These are phyloP conservation scores for Cutaneotrichosporon spelunceum DNA, from an alignment of 1,284 basidiomycete genomes.

Conservation along the genomic window DNA sequence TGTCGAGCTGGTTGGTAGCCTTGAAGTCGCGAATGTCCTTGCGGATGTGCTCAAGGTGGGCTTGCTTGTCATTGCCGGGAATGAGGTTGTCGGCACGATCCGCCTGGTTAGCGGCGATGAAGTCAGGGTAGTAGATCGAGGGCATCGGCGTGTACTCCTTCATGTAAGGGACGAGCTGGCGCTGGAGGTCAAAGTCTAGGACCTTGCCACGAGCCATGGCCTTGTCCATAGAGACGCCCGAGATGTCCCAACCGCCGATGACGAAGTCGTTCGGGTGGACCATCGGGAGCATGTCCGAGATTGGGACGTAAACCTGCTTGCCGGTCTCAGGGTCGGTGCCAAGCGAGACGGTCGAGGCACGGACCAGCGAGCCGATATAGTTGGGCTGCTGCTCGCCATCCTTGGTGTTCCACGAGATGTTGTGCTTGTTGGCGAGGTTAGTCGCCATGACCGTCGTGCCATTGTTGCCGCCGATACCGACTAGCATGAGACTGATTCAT, in stretches of 20 bases:
- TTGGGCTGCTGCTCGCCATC: conserved; percentile 88
- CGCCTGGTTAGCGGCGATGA: conserved; percentile 97
- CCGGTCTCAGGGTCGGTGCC: conserved; percentile 77
- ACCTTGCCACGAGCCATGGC: conserved; percentile 94
- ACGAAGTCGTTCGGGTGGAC: conserved; percentile 98
- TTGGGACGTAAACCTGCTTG: conserved; percentile 89
- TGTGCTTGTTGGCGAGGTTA: conserved; percentile 92
- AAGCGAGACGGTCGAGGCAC: conserved; percentile 89
- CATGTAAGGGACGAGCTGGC: conserved; percentile 87
- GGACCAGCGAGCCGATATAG: conserved; percentile 85
- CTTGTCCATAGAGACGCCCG: conserved; percentile 74
- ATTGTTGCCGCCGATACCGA: conserved; percentile 97
- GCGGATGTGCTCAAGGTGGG: conserved; percentile 87
- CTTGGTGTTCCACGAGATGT: conserved; percentile 95
- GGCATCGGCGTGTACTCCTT: conserved; percentile 79
- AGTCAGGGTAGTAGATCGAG: conserved; percentile 90
- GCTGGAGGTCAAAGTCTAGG: conserved; percentile 94
- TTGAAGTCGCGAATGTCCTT: conserved; percentile 94
- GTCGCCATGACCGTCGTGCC: conserved; percentile 92
- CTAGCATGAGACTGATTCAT: conserved; percentile 80
- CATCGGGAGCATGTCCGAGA: conserved; percentile 94
- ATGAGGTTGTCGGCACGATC: conserved; percentile 84
- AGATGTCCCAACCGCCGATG: conserved; percentile 98
- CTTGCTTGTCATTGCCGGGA: conserved; percentile 79
- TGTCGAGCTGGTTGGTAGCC: conserved; percentile 74